Evolutionary conservation across 345 rosid species (phyloP), one percentile per base, ranked within the genome.

Genomic region (Populus pruinosa): DNA sequence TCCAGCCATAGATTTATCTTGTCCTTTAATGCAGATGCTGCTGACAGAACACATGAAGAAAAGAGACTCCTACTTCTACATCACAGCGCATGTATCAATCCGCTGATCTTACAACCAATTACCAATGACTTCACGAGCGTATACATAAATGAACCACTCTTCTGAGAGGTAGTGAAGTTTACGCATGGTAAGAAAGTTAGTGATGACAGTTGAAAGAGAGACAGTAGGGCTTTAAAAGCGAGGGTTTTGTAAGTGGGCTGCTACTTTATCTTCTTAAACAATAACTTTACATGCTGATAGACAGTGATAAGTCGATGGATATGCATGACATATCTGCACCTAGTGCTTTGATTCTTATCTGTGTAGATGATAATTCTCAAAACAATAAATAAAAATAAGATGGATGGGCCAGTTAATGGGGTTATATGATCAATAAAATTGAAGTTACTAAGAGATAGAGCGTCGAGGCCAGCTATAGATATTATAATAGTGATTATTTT

Each of bases 121-220:
- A 27, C 16, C 47, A 50, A n/a, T 49, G 39, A 17, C 33, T 55
- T 76, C 67, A 69, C 73, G 73, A 59, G 68, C 67, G 2, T 70
- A 61, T 20, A 61, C 61, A 69, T 20, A 43, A 59, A 27, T 16
- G 35, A 23, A 9, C 27, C n/a, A 50, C 23, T 35, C 36, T 11
- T 36, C 17, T 29, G 41, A 38, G 16, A 25, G 77, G 63, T 16
- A 8, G 50, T 5, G 72, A 55, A 50, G 23, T 23, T 31, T 23
- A 36, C 27, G 65, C 1, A 38, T 36, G 72, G 50, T 38, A 21
- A 43, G 63, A 72, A 35, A 29, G 1, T 25, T 18, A 70, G 25
- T 3, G n/a, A 41, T 1, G 39, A 73, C 23, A 49, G 64, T 14
- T 65, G 78, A 49, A 64, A 44, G 23, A 41, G 44, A 41, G 47